Evolutionary conservation across 2,329 filamentous ascomycete genomes (phyloP), one percentile per base, ranked within the genome.

Genomic region (Boeremia lycopersici): DNA sequence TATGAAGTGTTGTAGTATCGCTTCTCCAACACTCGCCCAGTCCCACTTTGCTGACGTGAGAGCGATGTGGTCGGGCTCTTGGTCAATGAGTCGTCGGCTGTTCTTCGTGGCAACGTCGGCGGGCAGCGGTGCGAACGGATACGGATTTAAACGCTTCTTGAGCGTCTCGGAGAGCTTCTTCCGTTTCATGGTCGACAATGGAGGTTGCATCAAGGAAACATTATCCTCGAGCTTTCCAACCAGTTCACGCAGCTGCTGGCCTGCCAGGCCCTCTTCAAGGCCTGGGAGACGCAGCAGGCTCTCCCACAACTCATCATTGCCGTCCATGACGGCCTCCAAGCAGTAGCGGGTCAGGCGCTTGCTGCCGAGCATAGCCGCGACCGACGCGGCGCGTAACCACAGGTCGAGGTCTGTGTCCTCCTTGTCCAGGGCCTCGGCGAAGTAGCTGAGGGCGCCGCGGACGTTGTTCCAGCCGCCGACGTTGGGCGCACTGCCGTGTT

Each of bases 371-470:
- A 85, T 77, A 47, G 80, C 78, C 10, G 83, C 81, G 2, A 88
- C 79, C 15, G 84, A 81, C 17, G 84, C 82, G 19, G 83, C 80
- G 59, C 84, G 82, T 54, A 85, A 78, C 86, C 86, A 88, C 19
- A 88, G 74, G 63, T 88, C 85, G 34, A 86, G 72, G 63, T 88
- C 86, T 4, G 82, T 81, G 56, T 88, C 85, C 68, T 88, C 86
- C 50, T 85, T 83, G 66, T 88, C 85, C 51, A 88, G 72, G 1
- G 86, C 85, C 60, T 86, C 80, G 3, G 84, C 83, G 59, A 88
- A 87, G 55, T 81, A 80, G 34, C 74, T 67, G 15, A 88, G 68
- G 1, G 78, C 76, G 13, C 59, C 58, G 13, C 61, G 50, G 11
- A 70, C 59, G 30, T 68, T 67, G 31, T 48, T 58, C 55, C 65